Base-by-base conservation (phyloP, 1,139 yeast genomes). In the Blastobotrys malaysiensis region DNA sequence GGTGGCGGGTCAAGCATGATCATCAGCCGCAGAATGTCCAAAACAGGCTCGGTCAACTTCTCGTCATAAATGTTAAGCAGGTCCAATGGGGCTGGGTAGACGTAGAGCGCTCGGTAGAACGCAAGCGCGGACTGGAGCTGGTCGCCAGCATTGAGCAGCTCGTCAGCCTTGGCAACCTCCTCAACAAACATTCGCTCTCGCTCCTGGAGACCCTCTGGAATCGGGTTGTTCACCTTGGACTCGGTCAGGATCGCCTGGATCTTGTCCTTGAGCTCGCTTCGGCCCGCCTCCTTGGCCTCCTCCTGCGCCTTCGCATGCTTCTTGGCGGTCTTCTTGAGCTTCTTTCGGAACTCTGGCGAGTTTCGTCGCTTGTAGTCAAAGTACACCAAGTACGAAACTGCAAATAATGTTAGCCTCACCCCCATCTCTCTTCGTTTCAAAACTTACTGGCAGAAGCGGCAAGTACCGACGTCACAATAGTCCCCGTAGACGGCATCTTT, bases 81-180 rank as follows among this genome's bases (percentile, higher is more conserved):
- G 64, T 89, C 97, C 56, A 95, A 86, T 55, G 98, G 99, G 72
- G 87, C 87, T 58, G 99, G 98, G 72, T 91, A 93, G 51, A 90
- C 91, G 43, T 88, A 82, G 68, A 93, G 79, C n/a, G 97, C 98
- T 73, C 90, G 88, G 80, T 93, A 93, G 79, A 90, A 93, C 64
- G 87, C 82, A 63, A 90, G 77, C 46, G 98, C 98, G 46, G 97
- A 86, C 56, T 84, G 88, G 59, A 85, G 72, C 49, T 61, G 62
- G 48, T 66, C 69, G 36, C 56, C 56, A 27, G 59, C 53, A 56
- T 59, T 61, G 52, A 63, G 60, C 52, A 67, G 63, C 57, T 68
- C 71, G 56, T 91, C 98, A 69, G 96, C 98, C 53, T 78, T 70
- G 53, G 90, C 86, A 56, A 91, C 91, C 72, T 88, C 93, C 61